phyloP scores from a whole-genome alignment of 768 basidiomycete species.

The Lactarius trivialis region DNA sequence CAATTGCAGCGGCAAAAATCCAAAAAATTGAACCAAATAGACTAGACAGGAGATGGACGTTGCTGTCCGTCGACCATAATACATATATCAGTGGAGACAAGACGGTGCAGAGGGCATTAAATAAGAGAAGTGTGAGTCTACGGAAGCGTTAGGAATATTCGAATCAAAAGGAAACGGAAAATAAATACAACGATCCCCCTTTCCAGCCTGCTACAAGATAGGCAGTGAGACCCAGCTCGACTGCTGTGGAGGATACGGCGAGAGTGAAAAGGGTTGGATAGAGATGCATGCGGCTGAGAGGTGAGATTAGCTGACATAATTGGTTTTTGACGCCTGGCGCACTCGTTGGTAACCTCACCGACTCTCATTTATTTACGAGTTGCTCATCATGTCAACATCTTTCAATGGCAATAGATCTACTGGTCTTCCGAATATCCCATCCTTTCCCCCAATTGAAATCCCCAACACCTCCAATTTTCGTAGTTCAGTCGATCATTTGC shows the following conservation, averaged over 20 bases:
- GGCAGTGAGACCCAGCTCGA: constrained; percentile 68
- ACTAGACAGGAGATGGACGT: constrained; percentile 62
- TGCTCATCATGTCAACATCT: constrained; percentile 14
- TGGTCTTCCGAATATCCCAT: constrained; percentile 34
- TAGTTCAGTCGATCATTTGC: constrained; percentile 27
- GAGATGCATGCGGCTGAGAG: constrained; percentile 19
- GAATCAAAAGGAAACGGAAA: constrained; percentile 26
- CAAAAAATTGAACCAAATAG: constrained; percentile 73
- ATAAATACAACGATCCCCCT: neutral
- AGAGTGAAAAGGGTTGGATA: constrained; percentile 38
- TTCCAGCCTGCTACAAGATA: constrained; percentile 44
- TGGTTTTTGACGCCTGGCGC: neutral
- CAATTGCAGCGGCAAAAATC: constrained; percentile 53
- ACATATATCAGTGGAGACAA: constrained; percentile 65
- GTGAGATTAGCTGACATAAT: constrained; percentile 14
- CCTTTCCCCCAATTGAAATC: constrained; percentile 42
- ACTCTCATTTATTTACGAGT: constrained; percentile 3
- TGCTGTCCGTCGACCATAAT: constrained; percentile 62
- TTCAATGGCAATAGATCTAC: constrained; percentile 26
- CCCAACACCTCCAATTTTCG: constrained; percentile 29
- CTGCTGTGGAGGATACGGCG: constrained; percentile 60
- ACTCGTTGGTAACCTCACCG: constrained; percentile 4
- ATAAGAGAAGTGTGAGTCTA: constrained; percentile 53
- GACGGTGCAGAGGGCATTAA: constrained; percentile 70
- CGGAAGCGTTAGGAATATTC: constrained; percentile 33